A percentile compares a stretch with the other conserved stretches of the same genome.
phyloP scores from a whole-genome alignment of 148 eudicot species.

The Chenopodium formosanum region DNA sequence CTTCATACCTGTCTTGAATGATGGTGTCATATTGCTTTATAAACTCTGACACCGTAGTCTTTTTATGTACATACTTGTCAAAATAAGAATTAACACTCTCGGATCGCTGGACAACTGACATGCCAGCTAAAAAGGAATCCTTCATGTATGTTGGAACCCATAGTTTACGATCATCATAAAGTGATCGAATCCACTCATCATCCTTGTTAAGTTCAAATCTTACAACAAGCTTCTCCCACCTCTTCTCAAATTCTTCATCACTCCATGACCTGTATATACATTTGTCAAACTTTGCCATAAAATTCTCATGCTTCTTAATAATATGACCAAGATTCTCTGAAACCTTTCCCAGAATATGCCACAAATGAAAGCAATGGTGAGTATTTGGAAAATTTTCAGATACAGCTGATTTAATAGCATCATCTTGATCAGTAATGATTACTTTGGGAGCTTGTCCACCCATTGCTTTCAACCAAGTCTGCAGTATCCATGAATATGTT shows the following conservation, averaged over 20 bases:
- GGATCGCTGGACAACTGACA: conserved; percentile 71
- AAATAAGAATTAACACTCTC: conserved; percentile 89
- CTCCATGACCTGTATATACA: conserved; percentile 80
- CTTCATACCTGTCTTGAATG: conserved; percentile 89
- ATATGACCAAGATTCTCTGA: conserved; percentile 65
- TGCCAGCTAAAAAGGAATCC: conserved; percentile 72
- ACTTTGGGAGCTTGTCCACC: conserved; percentile 83
- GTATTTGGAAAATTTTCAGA: conserved; percentile 69
- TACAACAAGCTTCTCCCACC: conserved; percentile 75
- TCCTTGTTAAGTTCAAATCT: conserved; percentile 65
- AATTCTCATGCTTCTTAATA: conserved; percentile 65
- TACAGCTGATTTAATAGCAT: conserved; percentile 49
- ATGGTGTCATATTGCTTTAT: conserved; percentile 71
- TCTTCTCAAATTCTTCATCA: conserved; percentile 75
- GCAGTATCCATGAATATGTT: conserved; percentile 76
- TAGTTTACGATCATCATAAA: conserved; percentile 61
- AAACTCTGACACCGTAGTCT: conserved; percentile 78
- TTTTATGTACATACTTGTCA: conserved; percentile 92
- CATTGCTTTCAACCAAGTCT: conserved; percentile 86
- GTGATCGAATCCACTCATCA: conserved; percentile 59
- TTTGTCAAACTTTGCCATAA: conserved; percentile 65
- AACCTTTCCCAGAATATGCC: conserved; percentile 75
- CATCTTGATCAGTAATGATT: conserved; percentile 74
- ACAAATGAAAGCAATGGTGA: conserved; percentile 67
- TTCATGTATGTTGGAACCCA: conserved; percentile 84